Conservation (phyloP, 768 basidiomycete genomes). For the Gelatoporia subvermispora region DNA sequence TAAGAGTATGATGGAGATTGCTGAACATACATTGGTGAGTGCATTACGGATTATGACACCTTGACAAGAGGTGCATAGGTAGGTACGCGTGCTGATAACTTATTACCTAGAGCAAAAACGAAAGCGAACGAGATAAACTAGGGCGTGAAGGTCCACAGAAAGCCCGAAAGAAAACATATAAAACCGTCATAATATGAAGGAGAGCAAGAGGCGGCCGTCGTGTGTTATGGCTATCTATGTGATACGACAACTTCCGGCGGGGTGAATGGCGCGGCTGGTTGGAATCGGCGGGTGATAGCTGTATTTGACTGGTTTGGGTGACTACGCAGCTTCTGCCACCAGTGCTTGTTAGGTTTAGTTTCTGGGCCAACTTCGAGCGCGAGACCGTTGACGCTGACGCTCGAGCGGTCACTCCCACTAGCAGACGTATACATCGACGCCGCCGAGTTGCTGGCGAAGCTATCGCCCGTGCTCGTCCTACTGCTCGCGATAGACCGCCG, state of each 20-base stretch:
- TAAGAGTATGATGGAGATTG: no score
- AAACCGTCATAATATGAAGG: neutral
- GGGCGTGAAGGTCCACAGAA: neutral
- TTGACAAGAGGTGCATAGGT: neutral
- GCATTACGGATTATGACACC: no score
- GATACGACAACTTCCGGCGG: neutral
- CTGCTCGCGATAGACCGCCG: conserved; percentile 12
- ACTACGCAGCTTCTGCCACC: conserved; percentile 20
- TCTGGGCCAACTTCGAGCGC: neutral
- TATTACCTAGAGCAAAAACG: neutral
- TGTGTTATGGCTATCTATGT: neutral
- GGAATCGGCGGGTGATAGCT: conserved; percentile 5
- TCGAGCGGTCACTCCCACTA: neutral
- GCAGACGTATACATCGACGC: conserved; percentile 3
- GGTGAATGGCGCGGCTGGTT: neutral
- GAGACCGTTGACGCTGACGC: neutral
- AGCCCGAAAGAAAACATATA: neutral
- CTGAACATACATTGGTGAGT: no score
- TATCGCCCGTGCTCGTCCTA: conserved; percentile 9
- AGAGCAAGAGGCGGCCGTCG: neutral
- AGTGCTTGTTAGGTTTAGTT: conserved; percentile 7
- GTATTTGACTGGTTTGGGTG: conserved; percentile 15
- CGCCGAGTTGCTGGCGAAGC: conserved; percentile 9
- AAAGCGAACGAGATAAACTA: neutral
- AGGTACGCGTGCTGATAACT: neutral